Evolutionary conservation across 2,329 filamentous ascomycete species (phyloP), one percentile per base, ranked within the genome.

Genomic region (Sporothrix variecibatus): DNA sequence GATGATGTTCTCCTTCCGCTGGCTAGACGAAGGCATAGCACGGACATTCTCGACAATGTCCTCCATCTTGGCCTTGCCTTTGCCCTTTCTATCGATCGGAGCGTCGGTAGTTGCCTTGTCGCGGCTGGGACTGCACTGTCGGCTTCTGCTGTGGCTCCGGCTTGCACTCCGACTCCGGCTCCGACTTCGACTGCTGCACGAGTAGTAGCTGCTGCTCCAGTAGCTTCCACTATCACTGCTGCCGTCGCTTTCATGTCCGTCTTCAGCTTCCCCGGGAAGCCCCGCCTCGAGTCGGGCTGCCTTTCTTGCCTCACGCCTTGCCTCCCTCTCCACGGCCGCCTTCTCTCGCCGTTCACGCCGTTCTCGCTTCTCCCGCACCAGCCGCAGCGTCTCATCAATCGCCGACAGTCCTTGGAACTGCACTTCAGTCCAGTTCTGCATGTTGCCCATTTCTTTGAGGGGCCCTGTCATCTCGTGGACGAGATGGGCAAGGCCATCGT

Each of bases 391-490:
- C 85, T 92, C 90, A 81, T 90, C 89, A 7, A 92, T 80, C 62
- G 90, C 86, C 73, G 92, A 76, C 76, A 92, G 90, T 77, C 91
- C 89, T 75, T 89, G 82, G 85, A 91, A 93, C 79, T 95, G 85
- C 83, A 94, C 89, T 86, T 96, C 93, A 28, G 93, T 92, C 93
- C 93, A 96, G 81, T 95, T 95, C 85, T 95, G 93, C 80, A 95
- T 88, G 80, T 94, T 91, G 31, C 93, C 93, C 75, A 94, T 85
- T 85, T 94, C 93, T 83, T 94, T 95, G 75, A 95, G 84, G 79
- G 87, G 87, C 77, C 87, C 86, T 64, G 88, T 87, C 49, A 91
- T 90, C 74, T 86, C 87, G 77, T 88, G 87, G 5, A 90, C 90
- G 78, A 93, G 85, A 77, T 87, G 87, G 77, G 89, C 87, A 79